A percentile compares a stretch with the other conserved stretches of the same genome.
phyloP scores from a whole-genome alignment of 2,329 filamentous ascomycete species.

The Fusarium fracticaudum region DNA sequence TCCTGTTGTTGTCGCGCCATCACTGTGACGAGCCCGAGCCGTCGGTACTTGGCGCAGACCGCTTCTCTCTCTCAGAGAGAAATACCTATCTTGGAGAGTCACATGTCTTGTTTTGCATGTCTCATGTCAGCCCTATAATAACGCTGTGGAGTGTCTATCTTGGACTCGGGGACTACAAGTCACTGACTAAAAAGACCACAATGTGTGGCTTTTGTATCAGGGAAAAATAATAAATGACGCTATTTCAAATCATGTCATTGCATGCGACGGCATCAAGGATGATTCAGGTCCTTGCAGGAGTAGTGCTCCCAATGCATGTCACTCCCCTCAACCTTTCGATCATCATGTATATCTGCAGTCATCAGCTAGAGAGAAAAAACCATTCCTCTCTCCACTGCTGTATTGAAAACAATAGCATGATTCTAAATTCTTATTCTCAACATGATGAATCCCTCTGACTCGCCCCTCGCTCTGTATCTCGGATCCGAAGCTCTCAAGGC shows the following conservation, averaged over 20 bases:
- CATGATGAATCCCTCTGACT: neutral
- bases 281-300: constrained; percentile 14
- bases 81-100: neutral
- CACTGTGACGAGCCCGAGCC: neutral
- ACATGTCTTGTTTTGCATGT: constrained; percentile 2
- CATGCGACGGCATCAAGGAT: neutral
- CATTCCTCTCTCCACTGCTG: neutral
- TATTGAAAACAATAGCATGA: neutral
- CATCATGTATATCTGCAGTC: constrained; percentile 13
- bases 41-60: neutral
- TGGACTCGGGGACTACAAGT: neutral
- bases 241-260: neutral
- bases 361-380: constrained; percentile 12
- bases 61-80: neutral
- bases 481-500: constrained; percentile 2
- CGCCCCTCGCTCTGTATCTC: neutral
- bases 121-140: constrained; percentile 31
- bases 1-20: neutral
- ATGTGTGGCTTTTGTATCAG: neutral
- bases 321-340: constrained; percentile 1
- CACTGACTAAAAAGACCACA: neutral
- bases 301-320: constrained; percentile 11
- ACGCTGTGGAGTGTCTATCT: constrained; percentile 6
- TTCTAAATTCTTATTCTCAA: neutral
- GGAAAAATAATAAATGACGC: neutral